Evolutionary conservation across 805 yeast species (phyloP).

Genomic region (Pichia insulana): DNA sequence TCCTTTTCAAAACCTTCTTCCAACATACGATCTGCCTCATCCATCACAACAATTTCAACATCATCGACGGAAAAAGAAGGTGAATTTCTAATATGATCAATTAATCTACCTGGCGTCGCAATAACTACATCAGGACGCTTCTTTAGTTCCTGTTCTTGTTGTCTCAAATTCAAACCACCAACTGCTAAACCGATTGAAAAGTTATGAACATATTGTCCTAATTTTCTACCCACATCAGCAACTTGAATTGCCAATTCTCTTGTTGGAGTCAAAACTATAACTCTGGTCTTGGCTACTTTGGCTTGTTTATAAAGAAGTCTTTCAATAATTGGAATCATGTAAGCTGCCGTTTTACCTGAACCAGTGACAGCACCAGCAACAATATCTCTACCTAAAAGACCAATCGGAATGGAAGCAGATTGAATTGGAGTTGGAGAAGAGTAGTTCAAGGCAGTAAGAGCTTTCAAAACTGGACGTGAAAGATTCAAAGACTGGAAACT

Average conservation of each 20-base stretch:
- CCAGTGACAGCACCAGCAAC: slow-evolving; percentile 99
- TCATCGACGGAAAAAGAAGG: slow-evolving; percentile 85
- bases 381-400: slow-evolving; percentile 86
- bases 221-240: slow-evolving; percentile 81
- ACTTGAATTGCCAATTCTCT: slow-evolving; percentile 98
- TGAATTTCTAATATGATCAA: slow-evolving; percentile 93
- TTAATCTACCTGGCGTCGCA: slow-evolving; percentile 98
- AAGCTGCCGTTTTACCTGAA: slow-evolving; percentile 99
- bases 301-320: slow-evolving; percentile 84
- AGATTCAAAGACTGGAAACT: slow-evolving; percentile 71
- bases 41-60: slow-evolving; percentile 87
- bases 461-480: slow-evolving; percentile 86
- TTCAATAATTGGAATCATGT: slow-evolving; percentile 91
- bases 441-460: slow-evolving; percentile 73
- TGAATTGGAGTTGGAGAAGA: slow-evolving; percentile 91
- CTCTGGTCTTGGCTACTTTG: slow-evolving; percentile 81
- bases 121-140: slow-evolving; percentile 91
- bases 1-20: slow-evolving; percentile 98
- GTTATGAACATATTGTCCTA: slow-evolving; percentile 68
- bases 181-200: slow-evolving; percentile 91
- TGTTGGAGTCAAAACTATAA: slow-evolving; percentile 86
- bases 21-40: slow-evolving; percentile 98
- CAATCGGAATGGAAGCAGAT: slow-evolving; percentile 87
- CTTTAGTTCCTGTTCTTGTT: slow-evolving; percentile 90
- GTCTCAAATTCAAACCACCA: slow-evolving; percentile 93